Evolutionary conservation across 2,329 filamentous ascomycete genomes (phyloP).

Genomic region (Tolypocladium paradoxum): DNA sequence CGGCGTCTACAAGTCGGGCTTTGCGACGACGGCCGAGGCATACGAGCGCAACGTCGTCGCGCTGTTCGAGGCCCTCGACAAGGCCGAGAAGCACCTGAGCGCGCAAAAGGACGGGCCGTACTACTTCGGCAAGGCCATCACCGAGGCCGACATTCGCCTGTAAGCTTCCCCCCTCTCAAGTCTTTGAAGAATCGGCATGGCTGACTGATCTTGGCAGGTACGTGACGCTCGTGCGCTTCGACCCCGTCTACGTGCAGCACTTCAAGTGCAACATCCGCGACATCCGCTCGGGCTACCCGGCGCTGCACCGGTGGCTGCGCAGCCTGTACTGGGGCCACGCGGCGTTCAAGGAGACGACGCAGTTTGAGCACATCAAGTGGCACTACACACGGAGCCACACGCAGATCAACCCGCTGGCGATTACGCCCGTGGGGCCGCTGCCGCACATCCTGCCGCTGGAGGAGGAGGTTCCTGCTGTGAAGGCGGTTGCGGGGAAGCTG

Average conservation of each 20-base stretch:
- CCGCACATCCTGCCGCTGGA: conserved; percentile 70
- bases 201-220: conserved; percentile 26
- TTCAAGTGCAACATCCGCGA: conserved; percentile 82
- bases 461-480: conserved; percentile 60
- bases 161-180: conserved; percentile 20
- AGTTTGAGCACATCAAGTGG: conserved; percentile 93
- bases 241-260: conserved; percentile 75
- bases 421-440: conserved; percentile 76
- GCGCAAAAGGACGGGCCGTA: conserved; percentile 44
- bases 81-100: conserved; percentile 59
- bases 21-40: conserved; percentile 72
- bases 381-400: conserved; percentile 52
- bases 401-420: conserved; percentile 57
- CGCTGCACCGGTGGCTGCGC: conserved; percentile 70
- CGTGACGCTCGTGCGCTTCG: conserved; percentile 64
- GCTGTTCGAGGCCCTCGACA: conserved; percentile 70
- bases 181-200: no score
- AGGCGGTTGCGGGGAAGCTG: conserved; percentile 6
- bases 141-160: conserved; percentile 73
- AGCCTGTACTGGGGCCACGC: conserved; percentile 73
- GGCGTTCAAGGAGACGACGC: conserved; percentile 72
- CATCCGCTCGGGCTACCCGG: conserved; percentile 74
- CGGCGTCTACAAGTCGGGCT: conserved; percentile 66
- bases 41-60: conserved; percentile 63
- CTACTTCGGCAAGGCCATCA: conserved; percentile 65